A percentile compares a stretch with the other conserved stretches of the same genome.
Evolutionary conservation across 176 grass and related monocot species (phyloP).

Genomic region (Triticum monococcum): DNA sequence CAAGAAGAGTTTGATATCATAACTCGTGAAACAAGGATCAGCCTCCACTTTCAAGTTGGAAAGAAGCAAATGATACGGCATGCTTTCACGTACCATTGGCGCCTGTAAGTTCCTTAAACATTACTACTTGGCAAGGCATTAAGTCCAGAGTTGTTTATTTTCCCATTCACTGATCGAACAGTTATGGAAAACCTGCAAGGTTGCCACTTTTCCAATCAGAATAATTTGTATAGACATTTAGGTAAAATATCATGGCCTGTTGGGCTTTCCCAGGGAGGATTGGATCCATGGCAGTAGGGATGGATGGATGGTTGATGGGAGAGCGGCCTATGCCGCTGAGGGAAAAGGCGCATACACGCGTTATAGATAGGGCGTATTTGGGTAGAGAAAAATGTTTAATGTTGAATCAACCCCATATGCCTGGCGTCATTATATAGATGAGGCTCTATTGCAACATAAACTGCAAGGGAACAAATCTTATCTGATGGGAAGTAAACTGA

Average conservation of each 20-base stretch:
- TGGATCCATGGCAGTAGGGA: background rate
- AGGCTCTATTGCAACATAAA: background rate
- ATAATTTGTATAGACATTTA: background rate
- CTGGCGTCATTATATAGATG: background rate
- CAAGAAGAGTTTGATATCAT: constrained; percentile 95
- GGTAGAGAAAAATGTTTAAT: background rate
- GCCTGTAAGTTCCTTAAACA: constrained; percentile 67
- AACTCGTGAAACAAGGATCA: constrained; percentile 83
- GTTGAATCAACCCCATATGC: background rate
- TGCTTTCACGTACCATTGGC: constrained; percentile 96
- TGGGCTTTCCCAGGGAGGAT: background rate
- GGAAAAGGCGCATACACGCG: background rate
- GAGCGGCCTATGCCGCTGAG: background rate
- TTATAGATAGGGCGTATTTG: background rate
- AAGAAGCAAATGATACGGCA: constrained; percentile 75
- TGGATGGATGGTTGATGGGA: background rate
- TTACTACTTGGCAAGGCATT: constrained; percentile 27
- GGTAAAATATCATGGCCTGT: background rate
- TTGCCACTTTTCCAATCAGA: no score
- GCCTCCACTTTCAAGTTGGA: constrained; percentile 85
- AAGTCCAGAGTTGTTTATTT: background rate
- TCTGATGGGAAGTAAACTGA: background rate
- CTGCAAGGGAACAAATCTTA: background rate
- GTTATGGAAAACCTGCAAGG: background rate
- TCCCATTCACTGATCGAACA: background rate